Conservation (phyloP, 1,139 yeast species). For the Arxiozyma slooffiae region DNA sequence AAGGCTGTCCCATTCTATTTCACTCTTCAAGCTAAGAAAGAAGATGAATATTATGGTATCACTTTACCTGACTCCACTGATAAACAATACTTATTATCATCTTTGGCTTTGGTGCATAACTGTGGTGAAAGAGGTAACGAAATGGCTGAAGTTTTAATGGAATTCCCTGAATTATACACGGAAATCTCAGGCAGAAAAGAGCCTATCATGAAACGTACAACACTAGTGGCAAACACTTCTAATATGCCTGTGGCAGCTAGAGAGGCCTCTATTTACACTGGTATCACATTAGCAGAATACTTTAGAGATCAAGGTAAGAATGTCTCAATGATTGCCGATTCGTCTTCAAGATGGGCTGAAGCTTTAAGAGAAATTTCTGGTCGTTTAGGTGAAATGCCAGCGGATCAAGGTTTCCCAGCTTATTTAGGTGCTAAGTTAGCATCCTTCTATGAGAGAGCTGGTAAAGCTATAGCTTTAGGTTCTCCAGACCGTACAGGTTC, state of each 20-base stretch:
- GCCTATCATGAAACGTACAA: conserved; percentile 98
- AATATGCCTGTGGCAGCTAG: conserved; percentile 99
- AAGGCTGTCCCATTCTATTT: conserved; percentile 28
- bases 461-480: conserved; percentile 91
- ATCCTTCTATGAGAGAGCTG: conserved; percentile 98
- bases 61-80: conserved; percentile 35
- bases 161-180: conserved; percentile 93
- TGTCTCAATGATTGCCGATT: conserved; percentile 98
- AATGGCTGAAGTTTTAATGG: conserved; percentile 99
- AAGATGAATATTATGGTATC: conserved; percentile 35
- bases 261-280: conserved; percentile 98
- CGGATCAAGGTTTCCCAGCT: conserved; percentile 99
- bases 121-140: conserved; percentile 95
- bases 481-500: conserved; percentile 95
- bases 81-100: conserved; percentile 35
- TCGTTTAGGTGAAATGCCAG: conserved; percentile 99
- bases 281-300: conserved; percentile 96
- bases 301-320: conserved; percentile 99
- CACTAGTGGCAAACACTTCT: conserved; percentile 95
- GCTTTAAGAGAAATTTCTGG: conserved; percentile 99
- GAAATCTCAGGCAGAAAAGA: conserved; percentile 89
- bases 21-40: conserved; percentile 22
- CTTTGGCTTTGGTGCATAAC: conserved; percentile 34
- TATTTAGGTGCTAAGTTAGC: conserved; percentile 97
- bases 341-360: conserved; percentile 99